Evolutionary conservation across 2,329 filamentous ascomycete species (phyloP).

Genomic region (Venturia asperata): DNA sequence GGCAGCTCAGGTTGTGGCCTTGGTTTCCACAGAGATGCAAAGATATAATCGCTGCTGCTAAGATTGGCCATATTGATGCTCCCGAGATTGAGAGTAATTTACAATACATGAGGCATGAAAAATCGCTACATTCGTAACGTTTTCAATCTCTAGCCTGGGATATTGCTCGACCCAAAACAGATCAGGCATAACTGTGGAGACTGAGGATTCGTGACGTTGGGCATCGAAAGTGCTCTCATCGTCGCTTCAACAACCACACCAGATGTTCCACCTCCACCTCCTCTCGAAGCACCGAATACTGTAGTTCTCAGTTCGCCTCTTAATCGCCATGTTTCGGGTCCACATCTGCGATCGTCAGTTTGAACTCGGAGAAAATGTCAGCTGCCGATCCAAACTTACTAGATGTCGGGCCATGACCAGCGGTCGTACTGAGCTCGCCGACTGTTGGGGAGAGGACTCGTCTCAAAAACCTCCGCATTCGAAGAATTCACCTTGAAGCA

Average conservation of each 20-base stretch:
- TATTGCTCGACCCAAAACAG: no score
- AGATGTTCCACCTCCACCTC: conserved; percentile 21
- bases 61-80: no score
- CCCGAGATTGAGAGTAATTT: no score
- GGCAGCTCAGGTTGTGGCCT: no score
- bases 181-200: no score
- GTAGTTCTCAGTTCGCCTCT: neutral
- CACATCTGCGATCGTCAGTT: neutral
- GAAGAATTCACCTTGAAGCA: neutral
- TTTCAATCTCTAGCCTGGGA: no score
- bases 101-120: no score
- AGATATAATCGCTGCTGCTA: no score
- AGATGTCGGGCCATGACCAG: neutral
- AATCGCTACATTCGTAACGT: no score
- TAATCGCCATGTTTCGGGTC: neutral
- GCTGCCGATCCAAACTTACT: neutral
- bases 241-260: conserved; percentile 32
- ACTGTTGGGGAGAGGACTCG: neutral
- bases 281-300: neutral
- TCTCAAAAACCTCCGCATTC: no score
- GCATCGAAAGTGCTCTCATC: conserved; percentile 24
- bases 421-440: neutral
- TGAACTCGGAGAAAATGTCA: neutral
- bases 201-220: neutral
- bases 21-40: no score